A percentile compares a stretch with the other conserved stretches of the same genome.
These are phyloP conservation scores for Pyrenochaeta sp. DNA, from an alignment of 2,329 filamentous ascomycete species.

Conservation along the genomic window DNA sequence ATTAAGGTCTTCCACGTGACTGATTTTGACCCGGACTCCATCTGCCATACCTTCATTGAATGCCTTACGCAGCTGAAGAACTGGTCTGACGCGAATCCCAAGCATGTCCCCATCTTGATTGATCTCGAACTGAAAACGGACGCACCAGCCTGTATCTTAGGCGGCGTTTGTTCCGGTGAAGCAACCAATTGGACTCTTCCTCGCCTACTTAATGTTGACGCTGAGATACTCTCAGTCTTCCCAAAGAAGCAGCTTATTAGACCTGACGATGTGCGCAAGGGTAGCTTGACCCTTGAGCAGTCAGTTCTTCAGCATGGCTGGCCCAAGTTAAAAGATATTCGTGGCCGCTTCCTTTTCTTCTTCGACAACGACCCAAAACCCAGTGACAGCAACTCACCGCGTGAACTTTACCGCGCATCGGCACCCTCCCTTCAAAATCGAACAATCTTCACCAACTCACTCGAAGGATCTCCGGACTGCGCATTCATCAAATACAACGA, in stretches of 20 bases:
- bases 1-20: conserved; percentile 63
- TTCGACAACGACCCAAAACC: conserved; percentile 60
- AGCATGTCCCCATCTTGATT: conserved; percentile 58
- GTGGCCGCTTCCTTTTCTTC: conserved; percentile 60
- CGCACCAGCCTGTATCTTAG: conserved; percentile 41
- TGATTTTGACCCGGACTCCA: conserved; percentile 57
- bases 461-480: conserved; percentile 56
- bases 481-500: conserved; percentile 63
- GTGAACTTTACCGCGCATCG: conserved; percentile 51
- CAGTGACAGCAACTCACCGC: conserved; percentile 35
- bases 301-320: conserved; percentile 59
- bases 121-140: conserved; percentile 61
- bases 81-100: conserved; percentile 56
- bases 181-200: conserved; percentile 56
- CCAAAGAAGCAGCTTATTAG: conserved; percentile 53
- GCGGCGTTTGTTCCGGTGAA: conserved; percentile 50
- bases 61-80: conserved; percentile 55
- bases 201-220: conserved; percentile 55
- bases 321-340: conserved; percentile 56
- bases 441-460: conserved; percentile 59
- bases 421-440: conserved; percentile 53
- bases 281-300: conserved; percentile 56
- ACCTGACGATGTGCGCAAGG: conserved; percentile 57
- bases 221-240: conserved; percentile 58
- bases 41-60: conserved; percentile 57